Evolutionary conservation across 208 protist genomes (phyloP), one percentile per base, ranked within the genome.

Genomic region (Acanthamoeba healyi): DNA sequence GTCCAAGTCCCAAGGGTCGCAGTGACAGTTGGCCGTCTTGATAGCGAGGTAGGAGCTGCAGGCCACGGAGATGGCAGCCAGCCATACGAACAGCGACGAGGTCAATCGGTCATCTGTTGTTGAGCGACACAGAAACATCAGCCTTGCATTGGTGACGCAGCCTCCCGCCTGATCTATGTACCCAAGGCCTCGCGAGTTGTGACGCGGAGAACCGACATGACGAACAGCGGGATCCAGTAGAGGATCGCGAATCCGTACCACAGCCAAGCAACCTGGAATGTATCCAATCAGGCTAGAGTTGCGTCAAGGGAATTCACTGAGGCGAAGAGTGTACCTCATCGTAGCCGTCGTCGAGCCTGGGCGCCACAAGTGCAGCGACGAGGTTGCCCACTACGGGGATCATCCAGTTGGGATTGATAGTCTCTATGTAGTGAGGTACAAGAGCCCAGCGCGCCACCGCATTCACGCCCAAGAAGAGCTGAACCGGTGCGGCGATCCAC

Each of bases 341-440:
- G 82, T 90, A 90, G 82, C 34, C 36, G 36, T 42, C 34, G 54
- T 90, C 82, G 51, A 90, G n/a, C 9, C 22, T 67, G 22, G 82
- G 51, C 17, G 82, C 82, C 4, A 67, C 82, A 5, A 70, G 56
- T 5, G 82, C 46, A 15, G 82, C 82, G 14, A 90, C 82, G 24
- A 90, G 56, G 34, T 61, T 72, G 54, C 82, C 82, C 82, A 90
- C 82, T 0, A 70, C 54, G 19, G 82, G 82, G 4, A 90, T 61
- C 82, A 90, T 90, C 82, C 82, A 90, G 36, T 61, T 90, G 56
- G 63, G 87, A 42, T 72, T 92, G 87, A 92, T 92, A 38, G 40
- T 49, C 22, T 79, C 87, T 15, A 92, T 79, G 63, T 92, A 92
- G 32, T 61, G 65, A 4, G 44, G 56, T 14, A 49, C 44, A 17